Base-by-base conservation (phyloP, 257 asterid genomes). In the Solanum medicagineum region DNA sequence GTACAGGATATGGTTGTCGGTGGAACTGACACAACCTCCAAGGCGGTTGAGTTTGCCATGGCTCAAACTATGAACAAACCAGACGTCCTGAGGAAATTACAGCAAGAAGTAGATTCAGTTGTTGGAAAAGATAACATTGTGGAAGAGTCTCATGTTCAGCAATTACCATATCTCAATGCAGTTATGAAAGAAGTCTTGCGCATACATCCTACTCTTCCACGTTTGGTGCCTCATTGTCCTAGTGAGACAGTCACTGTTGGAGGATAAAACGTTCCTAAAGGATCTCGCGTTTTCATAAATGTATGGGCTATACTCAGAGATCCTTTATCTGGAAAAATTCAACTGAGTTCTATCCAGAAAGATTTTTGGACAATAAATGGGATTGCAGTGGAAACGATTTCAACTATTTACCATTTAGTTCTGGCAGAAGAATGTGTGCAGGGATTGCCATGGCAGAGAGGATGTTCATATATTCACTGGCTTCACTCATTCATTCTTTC, bases 21-120 rank as follows among this genome's bases (percentile, higher is more conserved):
- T 8, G 98, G 98, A 15, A 93, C 94, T 0, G 97, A 95, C 68
- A 93, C 98, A 5, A 92, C 97, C 9, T 86, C 98, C 12, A 95
- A 90, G 87, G 14, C 91, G 0, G 62, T 93, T 8, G 98, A 95
- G 73, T 95, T 68, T 36, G 92, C 97, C 53, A 49, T 95, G 85
- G 93, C 98, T 0, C 94, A 95, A 82, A 87, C 93, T 84, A 90
- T 94, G 91, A 92, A 91, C 87, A 90, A 91, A 15, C 93, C 96
- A 26, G 84, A 91, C 0, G 85, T 89, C 10, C 47, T 94, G 45
- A 87, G 42, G 1, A 92, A 89, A 70, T 89, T 83, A 19, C 94
- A 92, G 47, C 87, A 87, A 85, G 98, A 95, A 75, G 86, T 94
- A 1, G 94, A 92, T 17, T 19, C 53, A 3, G 90, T 93, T 0